These are phyloP conservation scores for Globisporangium cylindrosporum DNA, from an alignment of 352 stramenopile species.

Conservation along the genomic window DNA sequence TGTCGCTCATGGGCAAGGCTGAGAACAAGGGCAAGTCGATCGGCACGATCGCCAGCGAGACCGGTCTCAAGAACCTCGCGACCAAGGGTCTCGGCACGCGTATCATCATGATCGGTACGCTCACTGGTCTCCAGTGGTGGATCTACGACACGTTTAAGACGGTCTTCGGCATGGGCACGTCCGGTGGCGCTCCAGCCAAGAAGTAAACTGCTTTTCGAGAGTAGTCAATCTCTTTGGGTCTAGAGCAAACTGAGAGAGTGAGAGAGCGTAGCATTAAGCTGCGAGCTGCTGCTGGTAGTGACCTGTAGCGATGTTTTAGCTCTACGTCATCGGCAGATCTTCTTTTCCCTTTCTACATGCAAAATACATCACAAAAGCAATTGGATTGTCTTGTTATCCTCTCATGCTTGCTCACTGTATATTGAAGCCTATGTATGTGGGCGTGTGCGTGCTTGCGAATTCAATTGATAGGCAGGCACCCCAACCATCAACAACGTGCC, in stretches of 20 bases:
- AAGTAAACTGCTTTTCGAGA: conserved; percentile 29
- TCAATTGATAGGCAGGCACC: background rate
- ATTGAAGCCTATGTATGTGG: background rate
- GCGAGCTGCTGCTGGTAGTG: background rate
- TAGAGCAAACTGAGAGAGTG: conserved; percentile 8
- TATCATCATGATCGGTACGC: conserved; percentile 96
- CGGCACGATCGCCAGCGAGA: conserved; percentile 85
- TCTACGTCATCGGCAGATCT: background rate
- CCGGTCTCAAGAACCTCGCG: conserved; percentile 70
- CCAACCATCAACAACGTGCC: too few relatives aligned
- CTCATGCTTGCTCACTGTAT: background rate
- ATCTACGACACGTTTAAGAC: conserved; percentile 97
- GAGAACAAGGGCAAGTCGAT: conserved; percentile 91
- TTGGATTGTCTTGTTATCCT: background rate
- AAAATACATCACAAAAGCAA: conserved; percentile 7
- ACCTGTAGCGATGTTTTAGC: background rate
- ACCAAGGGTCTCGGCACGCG: conserved; percentile 90
- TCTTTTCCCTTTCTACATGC: conserved; percentile 6
- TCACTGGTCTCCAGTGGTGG: conserved; percentile 96
- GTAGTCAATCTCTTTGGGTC: background rate
- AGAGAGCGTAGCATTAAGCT: background rate
- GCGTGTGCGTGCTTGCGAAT: background rate
- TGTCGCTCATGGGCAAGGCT: conserved; percentile 95
- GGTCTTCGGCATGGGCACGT: conserved; percentile 90
- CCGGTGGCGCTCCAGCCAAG: conserved; percentile 78